Evolutionary conservation across 2,329 filamentous ascomycete species (phyloP).

Genomic region (Fusarium sacchari): DNA sequence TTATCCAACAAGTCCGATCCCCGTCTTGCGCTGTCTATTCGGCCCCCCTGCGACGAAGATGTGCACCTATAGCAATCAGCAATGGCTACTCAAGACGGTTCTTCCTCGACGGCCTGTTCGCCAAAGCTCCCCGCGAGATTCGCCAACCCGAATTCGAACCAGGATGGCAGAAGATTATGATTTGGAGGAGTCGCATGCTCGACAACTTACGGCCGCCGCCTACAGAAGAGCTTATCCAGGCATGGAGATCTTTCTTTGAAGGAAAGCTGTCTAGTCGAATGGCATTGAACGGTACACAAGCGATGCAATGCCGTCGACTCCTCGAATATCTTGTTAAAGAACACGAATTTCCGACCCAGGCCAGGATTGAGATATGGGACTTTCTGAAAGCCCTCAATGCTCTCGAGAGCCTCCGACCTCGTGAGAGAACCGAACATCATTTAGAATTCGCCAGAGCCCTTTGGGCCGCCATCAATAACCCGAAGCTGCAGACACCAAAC

Average conservation of each 20-base stretch:
- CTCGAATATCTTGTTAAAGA: constrained; percentile 66
- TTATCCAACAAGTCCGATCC: constrained; percentile 48
- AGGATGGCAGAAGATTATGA: constrained; percentile 77
- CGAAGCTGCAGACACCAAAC: constrained; percentile 31
- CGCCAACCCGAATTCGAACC: constrained; percentile 73
- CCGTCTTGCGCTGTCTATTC: constrained; percentile 50
- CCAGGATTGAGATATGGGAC: constrained; percentile 48
- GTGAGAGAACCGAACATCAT: constrained; percentile 57
- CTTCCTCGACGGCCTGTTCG: constrained; percentile 70
- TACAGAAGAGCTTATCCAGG: constrained; percentile 69
- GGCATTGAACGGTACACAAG: constrained; percentile 73
- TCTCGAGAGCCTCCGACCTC: constrained; percentile 53
- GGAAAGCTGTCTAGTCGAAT: constrained; percentile 60
- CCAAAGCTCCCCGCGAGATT: constrained; percentile 66
- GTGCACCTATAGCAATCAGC: constrained; percentile 37
- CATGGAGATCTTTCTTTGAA: constrained; percentile 72
- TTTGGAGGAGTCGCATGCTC: constrained; percentile 70
- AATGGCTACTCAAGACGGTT: constrained; percentile 49
- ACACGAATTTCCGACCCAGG: constrained; percentile 11
- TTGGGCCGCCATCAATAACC: constrained; percentile 46
- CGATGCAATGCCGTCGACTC: constrained; percentile 64
- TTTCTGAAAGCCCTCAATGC: constrained; percentile 56
- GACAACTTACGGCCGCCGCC: constrained; percentile 73
- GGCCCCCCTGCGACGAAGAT: constrained; percentile 43
- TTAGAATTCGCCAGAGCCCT: constrained; percentile 58